phyloP scores from a whole-genome alignment of 202 grass and related monocot genomes.

The Hordeum pubiflorum region DNA sequence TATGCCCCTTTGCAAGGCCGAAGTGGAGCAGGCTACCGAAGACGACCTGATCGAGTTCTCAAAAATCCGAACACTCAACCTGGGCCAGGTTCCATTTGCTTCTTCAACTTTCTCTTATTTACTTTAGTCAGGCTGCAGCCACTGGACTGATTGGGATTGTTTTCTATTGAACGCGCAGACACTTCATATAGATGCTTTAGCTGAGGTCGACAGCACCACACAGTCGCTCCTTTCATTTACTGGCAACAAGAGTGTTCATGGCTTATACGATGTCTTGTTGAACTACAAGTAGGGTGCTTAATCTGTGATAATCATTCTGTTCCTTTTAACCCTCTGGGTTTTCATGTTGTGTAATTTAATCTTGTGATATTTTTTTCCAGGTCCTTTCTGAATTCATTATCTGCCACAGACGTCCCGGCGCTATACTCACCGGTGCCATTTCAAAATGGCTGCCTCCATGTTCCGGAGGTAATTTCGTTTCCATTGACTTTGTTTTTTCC shows the following conservation, averaged over 20 bases:
- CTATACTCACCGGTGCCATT: slow-evolving; percentile 70
- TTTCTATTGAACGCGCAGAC: slow-evolving; percentile 32
- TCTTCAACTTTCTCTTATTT: neutral
- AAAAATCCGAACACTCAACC: slow-evolving; percentile 76
- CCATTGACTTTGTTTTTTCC: neutral
- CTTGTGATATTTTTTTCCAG: slow-evolving; percentile 29
- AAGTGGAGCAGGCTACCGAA: slow-evolving; percentile 67
- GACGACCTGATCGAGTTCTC: slow-evolving; percentile 85
- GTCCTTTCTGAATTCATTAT: slow-evolving; percentile 57
- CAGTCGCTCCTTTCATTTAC: slow-evolving; percentile 77
- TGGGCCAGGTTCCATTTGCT: slow-evolving; percentile 62
- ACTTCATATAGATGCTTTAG: slow-evolving; percentile 59
- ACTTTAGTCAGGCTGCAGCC: neutral
- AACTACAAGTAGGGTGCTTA: slow-evolving; percentile 67
- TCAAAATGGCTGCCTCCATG: slow-evolving; percentile 62
- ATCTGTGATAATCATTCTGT: neutral
- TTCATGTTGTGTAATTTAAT: slow-evolving; percentile 17
- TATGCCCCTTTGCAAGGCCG: slow-evolving; percentile 74
- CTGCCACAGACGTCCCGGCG: slow-evolving; percentile 55
- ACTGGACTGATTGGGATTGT: neutral
- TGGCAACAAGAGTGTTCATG: slow-evolving; percentile 70
- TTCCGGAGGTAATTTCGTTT: slow-evolving; percentile 51
- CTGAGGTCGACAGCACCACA: slow-evolving; percentile 62
- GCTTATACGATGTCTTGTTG: slow-evolving; percentile 73
- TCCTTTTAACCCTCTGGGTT: neutral